phyloP scores from a whole-genome alignment of 78 protist species.

The Dictyostelium brefeldianum region DNA sequence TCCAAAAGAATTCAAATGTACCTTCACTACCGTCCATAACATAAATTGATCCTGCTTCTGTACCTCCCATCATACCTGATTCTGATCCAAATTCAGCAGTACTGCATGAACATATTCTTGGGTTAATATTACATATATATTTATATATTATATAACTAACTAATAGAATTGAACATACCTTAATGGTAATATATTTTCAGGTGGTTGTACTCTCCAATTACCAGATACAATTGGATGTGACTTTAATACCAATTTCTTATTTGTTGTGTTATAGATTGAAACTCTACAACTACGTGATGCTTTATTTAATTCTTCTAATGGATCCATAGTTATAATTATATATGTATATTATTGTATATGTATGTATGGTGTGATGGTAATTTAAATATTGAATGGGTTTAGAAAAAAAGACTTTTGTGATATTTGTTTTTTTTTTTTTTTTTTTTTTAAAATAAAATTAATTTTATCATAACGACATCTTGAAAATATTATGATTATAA shows the following conservation, averaged over 20 bases:
- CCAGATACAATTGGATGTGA: slow-evolving; percentile 61
- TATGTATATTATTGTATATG: background rate
- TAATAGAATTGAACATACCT: slow-evolving; percentile 11
- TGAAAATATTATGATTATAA: too few relatives aligned
- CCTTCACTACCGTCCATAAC: slow-evolving; percentile 26
- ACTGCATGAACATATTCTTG: too few relatives aligned
- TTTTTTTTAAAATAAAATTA: too few relatives aligned
- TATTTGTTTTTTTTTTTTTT: background rate
- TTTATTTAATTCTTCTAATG: slow-evolving; percentile 66
- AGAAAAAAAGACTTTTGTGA: background rate
- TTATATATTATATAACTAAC: too few relatives aligned
- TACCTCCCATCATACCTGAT: slow-evolving; percentile 51
- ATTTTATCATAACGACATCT: too few relatives aligned
- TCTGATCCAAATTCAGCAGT: slow-evolving; percentile 74
- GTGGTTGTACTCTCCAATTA: slow-evolving; percentile 61
- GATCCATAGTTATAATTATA: slow-evolving; percentile 32
- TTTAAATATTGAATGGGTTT: background rate
- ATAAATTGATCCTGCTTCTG: slow-evolving; percentile 75
- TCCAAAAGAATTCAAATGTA: slow-evolving; percentile 68
- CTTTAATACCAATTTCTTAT: slow-evolving; percentile 46
- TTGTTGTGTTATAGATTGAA: slow-evolving; percentile 47
- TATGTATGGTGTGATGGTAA: too few relatives aligned
- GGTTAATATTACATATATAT: too few relatives aligned
- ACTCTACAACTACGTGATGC: slow-evolving; percentile 62
- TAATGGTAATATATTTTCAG: slow-evolving; percentile 55